These are phyloP conservation scores for Plasmodium sp. DNA, from an alignment of 169 alveolate genomes.

Conservation along the genomic window DNA sequence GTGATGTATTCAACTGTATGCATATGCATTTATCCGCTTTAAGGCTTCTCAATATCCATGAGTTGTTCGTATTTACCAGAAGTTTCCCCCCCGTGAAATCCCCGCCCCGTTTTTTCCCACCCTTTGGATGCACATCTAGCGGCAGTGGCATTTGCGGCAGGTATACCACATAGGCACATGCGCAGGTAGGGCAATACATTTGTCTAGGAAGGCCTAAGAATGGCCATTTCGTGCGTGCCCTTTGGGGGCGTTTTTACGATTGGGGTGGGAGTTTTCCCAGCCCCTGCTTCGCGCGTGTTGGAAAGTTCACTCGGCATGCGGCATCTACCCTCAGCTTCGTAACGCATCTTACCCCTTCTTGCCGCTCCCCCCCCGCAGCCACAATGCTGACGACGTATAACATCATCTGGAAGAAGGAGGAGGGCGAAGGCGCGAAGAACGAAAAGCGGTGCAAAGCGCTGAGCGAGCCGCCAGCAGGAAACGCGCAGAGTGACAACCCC, in stretches of 20 bases:
- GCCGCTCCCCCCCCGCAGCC: neutral
- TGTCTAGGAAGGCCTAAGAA: neutral
- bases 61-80: neutral
- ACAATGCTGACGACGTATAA: slow-evolving; percentile 66
- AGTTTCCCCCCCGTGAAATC: neutral
- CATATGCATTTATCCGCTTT: neutral
- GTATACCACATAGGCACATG: neutral
- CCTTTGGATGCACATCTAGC: neutral
- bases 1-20: neutral
- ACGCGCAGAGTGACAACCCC: neutral
- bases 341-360: neutral
- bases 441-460: neutral
- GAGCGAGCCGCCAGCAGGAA: neutral
- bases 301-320: neutral
- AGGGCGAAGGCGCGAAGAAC: neutral
- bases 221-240: neutral
- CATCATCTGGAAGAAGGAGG: slow-evolving; percentile 65
- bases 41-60: neutral
- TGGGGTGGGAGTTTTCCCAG: neutral
- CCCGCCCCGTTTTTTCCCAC: neutral
- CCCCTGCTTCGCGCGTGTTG: neutral
- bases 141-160: neutral
- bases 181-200: neutral
- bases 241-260: neutral
- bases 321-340: neutral